Conservation (phyloP, 2,329 filamentous ascomycete species). For the Hansfordia pulvinata region DNA sequence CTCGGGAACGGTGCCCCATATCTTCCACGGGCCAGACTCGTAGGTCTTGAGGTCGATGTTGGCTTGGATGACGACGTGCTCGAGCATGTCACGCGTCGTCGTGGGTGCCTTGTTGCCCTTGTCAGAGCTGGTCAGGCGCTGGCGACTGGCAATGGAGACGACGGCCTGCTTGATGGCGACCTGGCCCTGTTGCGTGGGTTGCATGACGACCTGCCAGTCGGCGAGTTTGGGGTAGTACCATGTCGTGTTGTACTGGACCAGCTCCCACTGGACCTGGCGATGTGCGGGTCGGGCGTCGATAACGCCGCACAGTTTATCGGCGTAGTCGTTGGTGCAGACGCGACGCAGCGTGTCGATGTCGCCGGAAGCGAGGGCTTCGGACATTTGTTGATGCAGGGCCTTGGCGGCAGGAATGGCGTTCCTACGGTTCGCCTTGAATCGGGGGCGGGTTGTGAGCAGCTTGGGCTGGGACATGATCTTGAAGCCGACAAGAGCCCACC, state of each 20-base stretch:
- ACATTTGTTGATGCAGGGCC: constrained; percentile 46
- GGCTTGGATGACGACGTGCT: constrained; percentile 51
- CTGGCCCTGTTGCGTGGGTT: constrained; percentile 23
- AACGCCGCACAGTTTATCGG: constrained; percentile 33
- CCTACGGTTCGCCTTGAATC: constrained; percentile 26
- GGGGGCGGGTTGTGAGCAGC: constrained; percentile 22
- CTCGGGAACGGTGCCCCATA: constrained; percentile 50
- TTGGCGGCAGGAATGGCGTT: constrained; percentile 38
- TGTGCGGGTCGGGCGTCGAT: constrained; percentile 35
- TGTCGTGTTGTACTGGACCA: constrained; percentile 32
- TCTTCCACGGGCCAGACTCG: constrained; percentile 38
- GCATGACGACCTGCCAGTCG: constrained; percentile 36
- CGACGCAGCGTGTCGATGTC: constrained; percentile 34
- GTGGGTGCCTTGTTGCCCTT: constrained; percentile 17
- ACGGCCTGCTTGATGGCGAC: constrained; percentile 44
- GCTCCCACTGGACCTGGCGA: constrained; percentile 36
- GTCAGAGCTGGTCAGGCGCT: constrained; percentile 33
- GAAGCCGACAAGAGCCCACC: constrained; percentile 20
- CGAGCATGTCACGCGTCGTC: constrained; percentile 39
- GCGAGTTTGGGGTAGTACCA: constrained; percentile 33
- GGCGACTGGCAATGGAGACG: constrained; percentile 43
- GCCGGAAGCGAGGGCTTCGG: constrained; percentile 44
- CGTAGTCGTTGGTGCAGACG: constrained; percentile 40
- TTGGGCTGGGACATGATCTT: constrained; percentile 31
- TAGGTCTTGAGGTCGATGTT: constrained; percentile 29